Percentiles rank a stretch among this genome's conserved stretches.
Conservation (phyloP, 176 grass and related monocot genomes). For the Eremochloa ophiuroides region DNA sequence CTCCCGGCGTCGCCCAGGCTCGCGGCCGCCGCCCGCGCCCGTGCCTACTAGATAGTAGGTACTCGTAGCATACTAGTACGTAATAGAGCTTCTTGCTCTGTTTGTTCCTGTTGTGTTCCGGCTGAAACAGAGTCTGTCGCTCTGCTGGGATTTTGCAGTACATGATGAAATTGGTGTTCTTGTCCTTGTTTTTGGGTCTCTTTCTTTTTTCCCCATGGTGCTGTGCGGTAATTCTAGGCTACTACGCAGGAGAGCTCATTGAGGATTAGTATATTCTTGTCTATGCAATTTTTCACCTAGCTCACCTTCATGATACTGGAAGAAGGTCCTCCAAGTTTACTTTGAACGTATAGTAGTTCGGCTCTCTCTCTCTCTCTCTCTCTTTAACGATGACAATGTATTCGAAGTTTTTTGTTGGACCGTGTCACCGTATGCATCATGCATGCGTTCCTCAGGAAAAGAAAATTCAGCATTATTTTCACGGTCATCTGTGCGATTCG, state of each 20-base stretch:
- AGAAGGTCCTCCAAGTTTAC: neutral
- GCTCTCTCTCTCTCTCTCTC: too few relatives aligned
- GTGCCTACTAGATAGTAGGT: neutral
- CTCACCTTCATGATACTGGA: neutral
- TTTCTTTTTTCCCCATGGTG: too few relatives aligned
- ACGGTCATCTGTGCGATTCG: too few relatives aligned
- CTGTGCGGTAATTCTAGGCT: slow-evolving; percentile 26
- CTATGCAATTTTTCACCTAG: neutral
- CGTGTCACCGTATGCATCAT: too few relatives aligned
- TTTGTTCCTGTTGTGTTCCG: too few relatives aligned
- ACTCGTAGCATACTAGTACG: too few relatives aligned
- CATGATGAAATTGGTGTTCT: slow-evolving; percentile 1
- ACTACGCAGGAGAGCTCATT: neutral
- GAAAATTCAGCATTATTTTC: too few relatives aligned
- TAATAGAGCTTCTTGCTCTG: too few relatives aligned
- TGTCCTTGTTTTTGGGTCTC: neutral
- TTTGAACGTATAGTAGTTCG: neutral
- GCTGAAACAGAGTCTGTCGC: neutral
- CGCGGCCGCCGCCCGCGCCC: neutral
- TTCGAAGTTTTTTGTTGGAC: too few relatives aligned
- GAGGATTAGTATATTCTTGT: neutral
- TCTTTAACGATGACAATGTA: too few relatives aligned
- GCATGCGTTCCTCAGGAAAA: too few relatives aligned
- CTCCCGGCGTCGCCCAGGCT: slow-evolving; percentile 26
- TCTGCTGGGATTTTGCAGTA: neutral